phyloP scores from a whole-genome alignment of 2,329 filamentous ascomycete genomes.

The Seiridium unicorne region DNA sequence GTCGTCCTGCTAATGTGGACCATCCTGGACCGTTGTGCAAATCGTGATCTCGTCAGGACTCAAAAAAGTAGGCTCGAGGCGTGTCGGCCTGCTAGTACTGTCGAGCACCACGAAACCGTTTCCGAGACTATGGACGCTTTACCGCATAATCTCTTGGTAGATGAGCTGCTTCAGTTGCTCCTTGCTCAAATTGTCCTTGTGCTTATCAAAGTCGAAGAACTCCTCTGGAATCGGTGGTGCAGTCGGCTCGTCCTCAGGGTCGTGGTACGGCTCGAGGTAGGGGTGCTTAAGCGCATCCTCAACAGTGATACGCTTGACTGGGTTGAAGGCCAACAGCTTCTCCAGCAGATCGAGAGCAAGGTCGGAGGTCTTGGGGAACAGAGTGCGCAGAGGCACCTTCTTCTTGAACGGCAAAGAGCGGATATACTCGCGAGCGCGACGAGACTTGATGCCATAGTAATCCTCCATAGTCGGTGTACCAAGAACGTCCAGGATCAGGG shows the following conservation, averaged over 20 bases:
- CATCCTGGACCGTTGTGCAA: too few species aligned
- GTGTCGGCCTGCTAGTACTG: not conserved
- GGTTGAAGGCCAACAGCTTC: conserved; percentile 96
- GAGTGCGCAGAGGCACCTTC: conserved; percentile 95
- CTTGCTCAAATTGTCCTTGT: conserved; percentile 98
- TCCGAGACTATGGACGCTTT: conserved; percentile 10
- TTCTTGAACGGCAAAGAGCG: conserved; percentile 98
- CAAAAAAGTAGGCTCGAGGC: not conserved
- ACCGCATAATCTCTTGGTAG: conserved; percentile 91
- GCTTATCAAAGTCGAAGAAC: conserved; percentile 99
- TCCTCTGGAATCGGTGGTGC: conserved; percentile 96
- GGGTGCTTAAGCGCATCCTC: conserved; percentile 97
- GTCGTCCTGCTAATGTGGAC: not conserved
- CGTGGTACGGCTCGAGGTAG: conserved; percentile 97
- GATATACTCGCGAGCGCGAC: conserved; percentile 95
- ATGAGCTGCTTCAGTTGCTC: conserved; percentile 97
- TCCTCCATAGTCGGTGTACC: conserved; percentile 99
- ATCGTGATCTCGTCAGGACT: too few species aligned
- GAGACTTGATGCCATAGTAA: conserved; percentile 99
- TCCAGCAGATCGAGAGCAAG: conserved; percentile 90
- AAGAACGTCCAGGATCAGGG: conserved; percentile 93
- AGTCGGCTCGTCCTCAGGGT: conserved; percentile 96
- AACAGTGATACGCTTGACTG: conserved; percentile 96
- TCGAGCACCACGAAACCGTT: not conserved
- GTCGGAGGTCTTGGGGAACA: conserved; percentile 99